Percentiles rank a stretch among this genome's conserved stretches.
Evolutionary conservation across 2,329 filamentous ascomycete species (phyloP).

Genomic region (Aspergillus novoparasiticus): DNA sequence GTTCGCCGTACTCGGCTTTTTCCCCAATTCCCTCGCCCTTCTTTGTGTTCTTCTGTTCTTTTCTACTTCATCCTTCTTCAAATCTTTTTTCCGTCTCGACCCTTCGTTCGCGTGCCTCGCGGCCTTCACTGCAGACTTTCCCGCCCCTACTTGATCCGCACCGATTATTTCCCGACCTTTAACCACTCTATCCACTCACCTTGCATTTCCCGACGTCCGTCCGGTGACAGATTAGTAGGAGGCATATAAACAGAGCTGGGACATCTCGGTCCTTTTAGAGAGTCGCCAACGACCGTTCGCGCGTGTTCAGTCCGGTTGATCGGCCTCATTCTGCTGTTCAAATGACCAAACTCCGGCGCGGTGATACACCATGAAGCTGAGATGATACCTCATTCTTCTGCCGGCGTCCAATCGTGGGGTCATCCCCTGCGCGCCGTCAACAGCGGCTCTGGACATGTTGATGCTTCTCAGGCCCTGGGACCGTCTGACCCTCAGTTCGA

Average conservation of each 20-base stretch:
- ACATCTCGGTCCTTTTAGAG: background rate
- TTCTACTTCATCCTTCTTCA: background rate
- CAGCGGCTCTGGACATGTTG: slow-evolving; percentile 31
- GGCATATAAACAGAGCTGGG: background rate
- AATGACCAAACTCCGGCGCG: slow-evolving; percentile 28
- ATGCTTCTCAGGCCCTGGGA: slow-evolving; percentile 26
- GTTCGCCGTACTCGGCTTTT: slow-evolving; percentile 21
- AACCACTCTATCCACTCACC: background rate
- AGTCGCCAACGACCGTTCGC: background rate
- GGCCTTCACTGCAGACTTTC: background rate
- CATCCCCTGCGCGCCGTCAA: slow-evolving; percentile 36
- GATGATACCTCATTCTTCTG: slow-evolving; percentile 46
- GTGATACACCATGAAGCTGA: slow-evolving; percentile 41
- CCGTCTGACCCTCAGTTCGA: slow-evolving; percentile 28
- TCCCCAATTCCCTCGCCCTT: background rate
- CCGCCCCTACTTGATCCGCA: background rate
- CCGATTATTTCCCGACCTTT: background rate
- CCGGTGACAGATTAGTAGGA: background rate
- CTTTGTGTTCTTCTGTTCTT: slow-evolving; percentile 6
- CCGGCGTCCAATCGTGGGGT: slow-evolving; percentile 43
- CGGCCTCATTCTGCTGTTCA: slow-evolving; percentile 13
- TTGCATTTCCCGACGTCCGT: background rate
- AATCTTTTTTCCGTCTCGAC: background rate
- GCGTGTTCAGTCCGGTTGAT: background rate
- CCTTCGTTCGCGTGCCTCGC: background rate